Base-by-base conservation (phyloP, 441 rosid genomes). In the Adansonia grandidieri region DNA sequence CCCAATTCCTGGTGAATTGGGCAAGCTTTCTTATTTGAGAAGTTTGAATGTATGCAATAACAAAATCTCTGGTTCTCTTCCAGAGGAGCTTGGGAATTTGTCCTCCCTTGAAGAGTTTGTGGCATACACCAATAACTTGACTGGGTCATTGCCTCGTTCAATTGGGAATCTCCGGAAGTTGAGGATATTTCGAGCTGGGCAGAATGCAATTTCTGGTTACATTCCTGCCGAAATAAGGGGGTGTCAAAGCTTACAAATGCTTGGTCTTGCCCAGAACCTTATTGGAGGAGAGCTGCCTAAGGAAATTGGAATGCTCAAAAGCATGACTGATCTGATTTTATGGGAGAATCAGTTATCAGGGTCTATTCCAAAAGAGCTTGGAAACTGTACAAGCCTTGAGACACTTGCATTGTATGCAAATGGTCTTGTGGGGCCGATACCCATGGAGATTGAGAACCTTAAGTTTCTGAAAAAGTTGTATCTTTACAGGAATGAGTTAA, bases 191-290 rank as follows among this genome's bases (percentile, higher is more conserved):
- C 91, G 98, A 22, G 95, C 93, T 0, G 98, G 98, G 58, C 96
- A 96, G 73, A 96, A 94, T 77, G 88, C 82, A 44, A 86, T 96
- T 80, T 88, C 98, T 17, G 97, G 99, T 53, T 86, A 76, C 63
- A 75, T 96, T 75, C 99, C 99, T 51, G 82, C 87, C 5, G 97
- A 96, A 86, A 88, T 96, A 40, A 84, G 97, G 78, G 85, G 88
- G 60, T 96, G 99, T 57, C 86, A 85, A 71, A 91, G 91, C 80
- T 83, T 96, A 85, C 64, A 74, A 84, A 76, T 91, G 74, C 91
- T 96, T 51, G 99, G 99, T 81, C 93, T 96, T 78, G 99, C 99
- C 11, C 97, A 91, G 77, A 96, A 94, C 82, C 54, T 79, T 62
- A 83, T 96, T 20, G 93, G 91, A 54, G 98, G 97, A 50, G 84